Conservation (phyloP, 441 rosid species). For the Viola pubescens region DNA sequence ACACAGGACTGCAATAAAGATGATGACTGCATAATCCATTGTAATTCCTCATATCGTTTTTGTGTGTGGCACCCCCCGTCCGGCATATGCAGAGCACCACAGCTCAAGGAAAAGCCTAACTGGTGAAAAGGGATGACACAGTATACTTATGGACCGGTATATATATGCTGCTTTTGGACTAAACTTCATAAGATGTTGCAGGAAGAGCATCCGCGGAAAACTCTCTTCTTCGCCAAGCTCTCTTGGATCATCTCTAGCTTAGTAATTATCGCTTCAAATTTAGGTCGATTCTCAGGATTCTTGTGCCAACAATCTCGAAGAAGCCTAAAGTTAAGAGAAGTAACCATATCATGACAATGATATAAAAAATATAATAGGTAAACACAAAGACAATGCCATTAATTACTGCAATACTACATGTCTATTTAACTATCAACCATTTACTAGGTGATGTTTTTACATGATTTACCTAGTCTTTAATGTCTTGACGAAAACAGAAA, state of each 20-base stretch:
- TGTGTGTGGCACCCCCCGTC: too few species aligned
- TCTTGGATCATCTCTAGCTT: constrained; percentile 43
- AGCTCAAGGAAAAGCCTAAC: too few species aligned
- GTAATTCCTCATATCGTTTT: too few species aligned
- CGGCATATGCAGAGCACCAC: too few species aligned
- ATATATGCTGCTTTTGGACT: background rate
- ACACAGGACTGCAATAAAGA: too few species aligned
- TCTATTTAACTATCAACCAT: background rate
- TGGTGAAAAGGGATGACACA: background rate
- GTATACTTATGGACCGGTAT: background rate
- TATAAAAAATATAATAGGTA: background rate
- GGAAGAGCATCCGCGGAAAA: constrained; percentile 12
- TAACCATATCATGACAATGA: background rate
- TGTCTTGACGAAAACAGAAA: background rate
- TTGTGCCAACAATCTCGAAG: constrained; percentile 62
- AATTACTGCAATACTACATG: background rate
- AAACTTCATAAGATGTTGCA: constrained; percentile 30
- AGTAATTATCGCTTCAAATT: constrained; percentile 48
- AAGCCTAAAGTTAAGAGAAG: constrained; percentile 27
- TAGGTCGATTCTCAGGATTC: constrained; percentile 53
- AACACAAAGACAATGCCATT: background rate
- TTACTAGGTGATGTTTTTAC: background rate
- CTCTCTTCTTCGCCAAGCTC: constrained; percentile 10
- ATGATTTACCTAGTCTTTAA: background rate
- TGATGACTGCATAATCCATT: too few species aligned